Evolutionary conservation across 140 eudicot species (phyloP).

Genomic region (Cichorium intybus): DNA sequence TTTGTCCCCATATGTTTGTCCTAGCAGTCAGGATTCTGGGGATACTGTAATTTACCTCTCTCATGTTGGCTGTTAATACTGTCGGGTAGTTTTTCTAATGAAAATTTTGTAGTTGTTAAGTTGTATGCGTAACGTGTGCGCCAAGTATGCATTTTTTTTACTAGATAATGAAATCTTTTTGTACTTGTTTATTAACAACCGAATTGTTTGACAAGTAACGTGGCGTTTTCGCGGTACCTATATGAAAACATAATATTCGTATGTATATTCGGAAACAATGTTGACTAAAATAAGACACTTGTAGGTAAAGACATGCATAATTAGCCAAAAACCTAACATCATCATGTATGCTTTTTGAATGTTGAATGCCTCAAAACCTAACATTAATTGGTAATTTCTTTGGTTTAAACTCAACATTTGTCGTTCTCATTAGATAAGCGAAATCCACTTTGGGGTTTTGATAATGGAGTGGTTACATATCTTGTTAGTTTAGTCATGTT

Average conservation of each 20-base stretch:
- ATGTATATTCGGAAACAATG: neutral
- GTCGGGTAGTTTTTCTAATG: too few species aligned
- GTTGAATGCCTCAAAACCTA: constrained; percentile 36
- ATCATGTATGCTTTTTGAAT: constrained; percentile 32
- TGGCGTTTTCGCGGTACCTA: neutral
- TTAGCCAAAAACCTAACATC: constrained; percentile 34
- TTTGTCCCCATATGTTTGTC: neutral
- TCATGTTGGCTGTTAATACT: neutral
- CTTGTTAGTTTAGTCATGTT: constrained; percentile 24
- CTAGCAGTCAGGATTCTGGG: neutral
- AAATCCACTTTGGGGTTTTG: constrained; percentile 59
- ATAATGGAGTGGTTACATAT: constrained; percentile 66
- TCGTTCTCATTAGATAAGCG: constrained; percentile 41
- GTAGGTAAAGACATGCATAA: constrained; percentile 31
- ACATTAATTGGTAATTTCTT: constrained; percentile 24
- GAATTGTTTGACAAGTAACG: neutral
- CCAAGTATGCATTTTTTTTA: neutral
- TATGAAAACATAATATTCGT: neutral
- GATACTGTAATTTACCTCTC: neutral
- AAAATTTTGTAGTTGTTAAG: neutral
- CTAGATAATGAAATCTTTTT: neutral
- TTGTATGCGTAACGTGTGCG: neutral
- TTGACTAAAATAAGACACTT: constrained; percentile 20
- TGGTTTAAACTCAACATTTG: constrained; percentile 22
- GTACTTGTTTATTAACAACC: constrained; percentile 5